These are phyloP conservation scores for Phytophthora syringae DNA, from an alignment of 352 stramenopile genomes.

Conservation along the genomic window DNA sequence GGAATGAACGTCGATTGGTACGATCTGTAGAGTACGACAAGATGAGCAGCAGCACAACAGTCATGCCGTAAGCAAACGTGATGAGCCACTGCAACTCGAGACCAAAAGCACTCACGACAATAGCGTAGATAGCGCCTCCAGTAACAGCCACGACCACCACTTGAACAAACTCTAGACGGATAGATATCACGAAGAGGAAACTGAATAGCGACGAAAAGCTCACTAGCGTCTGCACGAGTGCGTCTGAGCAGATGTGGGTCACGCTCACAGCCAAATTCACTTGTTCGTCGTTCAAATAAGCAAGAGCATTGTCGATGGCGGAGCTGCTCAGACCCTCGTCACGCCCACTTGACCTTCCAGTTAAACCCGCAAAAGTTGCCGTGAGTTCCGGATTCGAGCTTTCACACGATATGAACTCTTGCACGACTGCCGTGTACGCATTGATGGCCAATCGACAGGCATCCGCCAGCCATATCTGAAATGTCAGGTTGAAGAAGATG, in stretches of 20 bases:
- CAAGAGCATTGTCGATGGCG: conserved; percentile 33
- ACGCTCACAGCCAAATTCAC: conserved; percentile 40
- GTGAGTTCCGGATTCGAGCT: conserved; percentile 27
- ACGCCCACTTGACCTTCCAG: conserved; percentile 32
- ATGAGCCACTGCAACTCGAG: conserved; percentile 77
- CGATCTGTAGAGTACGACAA: conserved; percentile 82
- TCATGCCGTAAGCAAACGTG: conserved; percentile 64
- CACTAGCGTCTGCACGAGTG: conserved; percentile 69
- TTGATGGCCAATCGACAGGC: conserved; percentile 61
- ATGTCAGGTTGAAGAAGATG: conserved; percentile 78
- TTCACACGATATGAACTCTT: conserved; percentile 47
- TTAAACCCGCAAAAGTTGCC: conserved; percentile 32
- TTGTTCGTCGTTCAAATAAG: conserved; percentile 44
- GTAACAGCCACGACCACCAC: conserved; percentile 74
- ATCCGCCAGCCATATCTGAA: conserved; percentile 78
- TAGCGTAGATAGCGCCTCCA: conserved; percentile 61
- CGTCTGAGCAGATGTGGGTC: conserved; percentile 60
- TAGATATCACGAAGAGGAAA: conserved; percentile 85
- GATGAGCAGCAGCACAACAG: conserved; percentile 75
- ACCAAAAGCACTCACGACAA: conserved; percentile 59
- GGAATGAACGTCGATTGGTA: conserved; percentile 81
- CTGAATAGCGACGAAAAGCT: conserved; percentile 79
- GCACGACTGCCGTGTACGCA: conserved; percentile 49
- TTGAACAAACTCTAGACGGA: conserved; percentile 90
- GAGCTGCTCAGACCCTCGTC: conserved; percentile 20